Percentiles rank a stretch among this genome's conserved stretches.
Evolutionary conservation across 805 yeast species (phyloP).

Genomic region (Candida orba): DNA sequence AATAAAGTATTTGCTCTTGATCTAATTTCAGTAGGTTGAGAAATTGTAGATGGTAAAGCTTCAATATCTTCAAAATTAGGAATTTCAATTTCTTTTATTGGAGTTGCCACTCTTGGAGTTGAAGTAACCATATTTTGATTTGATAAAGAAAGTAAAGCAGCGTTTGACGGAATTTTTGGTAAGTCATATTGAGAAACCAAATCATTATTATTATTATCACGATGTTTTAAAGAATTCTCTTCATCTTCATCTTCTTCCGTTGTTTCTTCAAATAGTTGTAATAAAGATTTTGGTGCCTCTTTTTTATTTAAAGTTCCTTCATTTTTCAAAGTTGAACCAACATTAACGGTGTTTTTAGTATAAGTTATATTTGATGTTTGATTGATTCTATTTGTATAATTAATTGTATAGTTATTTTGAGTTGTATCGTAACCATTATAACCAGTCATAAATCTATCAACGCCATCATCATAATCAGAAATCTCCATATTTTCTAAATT

Average conservation of each 20-base stretch:
- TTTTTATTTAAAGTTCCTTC: constrained; percentile 24
- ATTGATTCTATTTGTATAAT: constrained; percentile 6
- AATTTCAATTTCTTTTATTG: constrained; percentile 58
- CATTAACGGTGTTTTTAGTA: constrained; percentile 25
- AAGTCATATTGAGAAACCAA: constrained; percentile 10
- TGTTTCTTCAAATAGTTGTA: constrained; percentile 59
- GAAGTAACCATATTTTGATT: constrained; percentile 6
- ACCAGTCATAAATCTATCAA: constrained; percentile 24
- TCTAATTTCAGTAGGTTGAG: constrained; percentile 12
- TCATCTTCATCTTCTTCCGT: constrained; percentile 26
- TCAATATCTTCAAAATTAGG: constrained; percentile 52
- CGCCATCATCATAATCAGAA: constrained; percentile 23
- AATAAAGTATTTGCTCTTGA: constrained; percentile 26
- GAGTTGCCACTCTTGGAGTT: constrained; percentile 38
- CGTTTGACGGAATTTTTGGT: constrained; percentile 17
- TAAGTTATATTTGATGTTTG: constrained; percentile 16
- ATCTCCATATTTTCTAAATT: constrained; percentile 17
- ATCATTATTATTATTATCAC: too few species aligned
- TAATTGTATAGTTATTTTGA: constrained; percentile 12
- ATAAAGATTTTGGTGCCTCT: constrained; percentile 66
- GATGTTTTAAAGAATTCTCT: neutral
- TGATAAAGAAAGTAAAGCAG: constrained; percentile 14
- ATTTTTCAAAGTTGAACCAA: constrained; percentile 20
- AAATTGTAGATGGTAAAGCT: constrained; percentile 19
- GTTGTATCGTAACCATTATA: constrained; percentile 12